Evolutionary conservation across 192 early-diverging fungal species (phyloP).

Genomic region (Backusella tarrabulga): DNA sequence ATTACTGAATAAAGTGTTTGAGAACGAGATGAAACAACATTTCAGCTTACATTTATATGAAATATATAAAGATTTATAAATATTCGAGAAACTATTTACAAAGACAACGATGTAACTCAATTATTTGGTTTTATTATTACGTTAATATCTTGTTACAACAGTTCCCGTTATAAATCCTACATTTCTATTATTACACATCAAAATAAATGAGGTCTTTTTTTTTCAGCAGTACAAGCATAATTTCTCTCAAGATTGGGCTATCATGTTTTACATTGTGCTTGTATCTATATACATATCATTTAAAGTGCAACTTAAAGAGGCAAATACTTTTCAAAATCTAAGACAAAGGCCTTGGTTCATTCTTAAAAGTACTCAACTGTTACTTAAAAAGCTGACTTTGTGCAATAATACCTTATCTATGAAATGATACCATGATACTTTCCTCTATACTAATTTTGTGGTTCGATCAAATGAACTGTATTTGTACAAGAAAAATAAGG

Average conservation of each 20-base stretch:
- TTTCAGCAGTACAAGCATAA: background rate
- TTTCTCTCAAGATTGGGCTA: background rate
- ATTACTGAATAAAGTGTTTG: background rate
- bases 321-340: background rate
- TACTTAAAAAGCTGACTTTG: too few species aligned
- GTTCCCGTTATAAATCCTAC: background rate
- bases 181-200: background rate
- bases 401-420: too few species aligned
- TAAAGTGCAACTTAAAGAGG: background rate
- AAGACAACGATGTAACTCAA: background rate
- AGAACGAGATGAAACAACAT: background rate
- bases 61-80: background rate
- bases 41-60: background rate
- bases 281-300: background rate
- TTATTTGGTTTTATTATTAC: background rate
- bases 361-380: too few species aligned
- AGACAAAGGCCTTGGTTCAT: too few species aligned
- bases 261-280: background rate
- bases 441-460: too few species aligned
- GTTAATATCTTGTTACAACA: background rate
- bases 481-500: too few species aligned
- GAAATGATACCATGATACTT: too few species aligned
- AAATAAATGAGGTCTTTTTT: too few species aligned
- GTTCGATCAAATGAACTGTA: too few species aligned
- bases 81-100: too few species aligned